Base-by-base conservation (phyloP, 164 flowering plant genomes). In the Vitis riparia region DNA sequence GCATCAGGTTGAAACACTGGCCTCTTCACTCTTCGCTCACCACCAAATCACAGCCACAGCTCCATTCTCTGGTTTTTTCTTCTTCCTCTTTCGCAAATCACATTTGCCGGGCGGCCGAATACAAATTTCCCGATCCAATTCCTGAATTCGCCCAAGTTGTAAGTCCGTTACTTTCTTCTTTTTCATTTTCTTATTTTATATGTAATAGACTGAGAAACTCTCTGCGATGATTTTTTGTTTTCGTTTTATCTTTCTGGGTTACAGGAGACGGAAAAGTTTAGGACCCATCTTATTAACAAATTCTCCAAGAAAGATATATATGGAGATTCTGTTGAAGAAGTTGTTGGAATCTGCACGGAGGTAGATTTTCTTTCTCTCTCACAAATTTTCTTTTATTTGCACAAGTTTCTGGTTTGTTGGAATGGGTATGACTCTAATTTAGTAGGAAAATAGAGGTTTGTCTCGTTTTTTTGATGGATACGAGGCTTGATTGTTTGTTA, bases 81-180 rank as follows among this genome's bases (percentile, higher is more conserved):
- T 49, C 53, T 27, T 51, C 74, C 27, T 63, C 67, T 19, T 62
- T 66, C 55, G 11, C 37, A 29, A 62, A 78, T 62, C 81, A 68
- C 27, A 75, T 82, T 57, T 87, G 88, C 83, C 86, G 80, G 56
- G 96, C 94, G 19, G 85, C 87, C 0, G 98, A 91, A 77, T 92
- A 92, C 84, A 81, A 84, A 65, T 91, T 92, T 72, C 97, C 99
- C 7, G 95, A 92, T 85, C 98, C 99, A 58, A 94, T 92, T 77
- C 97, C 97, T 14, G 97, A 91, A 71, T 92, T 94, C 59, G 95
- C 97, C 27, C 87, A 85, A 53, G 78, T 91, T 11, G 98, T 91
- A 16, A 73, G 83, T 76, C 23, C 30, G 1, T 11, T 3, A 11
- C 14, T 53, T 44, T 13, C 57, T 1, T n/a, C 62, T 44, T 13